Conservation (phyloP, 1,284 basidiomycete genomes). For the Leccinum solheimii region DNA sequence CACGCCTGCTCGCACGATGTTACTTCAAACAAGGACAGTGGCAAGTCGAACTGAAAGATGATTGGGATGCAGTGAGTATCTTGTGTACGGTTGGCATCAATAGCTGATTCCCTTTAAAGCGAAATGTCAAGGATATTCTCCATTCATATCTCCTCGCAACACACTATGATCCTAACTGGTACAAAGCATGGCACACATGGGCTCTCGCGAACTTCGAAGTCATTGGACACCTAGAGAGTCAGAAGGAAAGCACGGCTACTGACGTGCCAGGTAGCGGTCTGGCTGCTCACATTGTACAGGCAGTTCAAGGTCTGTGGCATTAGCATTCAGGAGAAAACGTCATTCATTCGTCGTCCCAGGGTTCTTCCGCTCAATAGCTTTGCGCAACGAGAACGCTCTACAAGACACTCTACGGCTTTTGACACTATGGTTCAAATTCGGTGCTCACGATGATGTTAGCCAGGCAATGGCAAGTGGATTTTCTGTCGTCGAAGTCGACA, state of each 20-base stretch:
- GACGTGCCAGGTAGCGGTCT: conserved; percentile 75
- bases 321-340: not conserved
- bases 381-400: conserved; percentile 88
- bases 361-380: conserved; percentile 94
- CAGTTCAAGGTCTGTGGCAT: conserved; percentile 74
- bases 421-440: conserved; percentile 99
- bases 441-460: conserved; percentile 88
- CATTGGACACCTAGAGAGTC: conserved; percentile 78
- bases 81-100: conserved; percentile 5
- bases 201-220: conserved; percentile 97
- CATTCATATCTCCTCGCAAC: conserved; percentile 88
- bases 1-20: conserved; percentile 90
- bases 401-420: conserved; percentile 95
- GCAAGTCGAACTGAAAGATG: conserved; percentile 80
- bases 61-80: conserved; percentile 72
- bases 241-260: conserved; percentile 57
- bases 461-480: conserved; percentile 90
- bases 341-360: conserved; percentile 45
- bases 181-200: conserved; percentile 99
- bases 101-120: conserved; percentile 41
- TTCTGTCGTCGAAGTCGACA: conserved; percentile 90
- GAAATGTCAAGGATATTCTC: conserved; percentile 80
- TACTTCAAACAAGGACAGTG: conserved; percentile 98
- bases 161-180: conserved; percentile 92
- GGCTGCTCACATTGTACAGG: conserved; percentile 88